These are phyloP conservation scores for Nemophila menziesii DNA, from an alignment of 257 asterid genomes.

Conservation along the genomic window DNA sequence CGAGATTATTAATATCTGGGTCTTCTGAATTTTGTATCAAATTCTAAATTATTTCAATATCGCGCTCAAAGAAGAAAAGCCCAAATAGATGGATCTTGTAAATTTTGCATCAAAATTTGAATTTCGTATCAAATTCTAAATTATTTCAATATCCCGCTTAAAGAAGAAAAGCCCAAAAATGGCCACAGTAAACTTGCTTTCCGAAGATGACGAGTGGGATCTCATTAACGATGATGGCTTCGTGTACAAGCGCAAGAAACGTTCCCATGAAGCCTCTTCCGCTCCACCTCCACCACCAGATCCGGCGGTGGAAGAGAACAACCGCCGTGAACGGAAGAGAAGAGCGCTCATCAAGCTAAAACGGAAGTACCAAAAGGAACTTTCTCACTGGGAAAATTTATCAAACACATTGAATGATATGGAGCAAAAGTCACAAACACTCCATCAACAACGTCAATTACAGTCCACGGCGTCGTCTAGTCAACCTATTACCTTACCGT, in stretches of 20 bases:
- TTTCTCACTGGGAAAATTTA: slow-evolving; percentile 58
- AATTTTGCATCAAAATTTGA: too few species aligned
- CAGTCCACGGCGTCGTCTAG: slow-evolving; percentile 11
- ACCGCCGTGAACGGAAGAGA: slow-evolving; percentile 40
- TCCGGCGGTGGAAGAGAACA: slow-evolving; percentile 36
- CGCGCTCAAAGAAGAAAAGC: too few species aligned
- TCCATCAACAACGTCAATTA: slow-evolving; percentile 5
- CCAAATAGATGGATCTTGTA: too few species aligned
- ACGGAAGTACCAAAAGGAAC: slow-evolving; percentile 34
- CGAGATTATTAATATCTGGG: too few species aligned
- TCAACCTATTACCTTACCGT: slow-evolving; percentile 3
- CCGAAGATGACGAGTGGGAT: slow-evolving; percentile 42
- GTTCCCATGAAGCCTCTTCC: slow-evolving; percentile 22
- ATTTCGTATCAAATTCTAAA: not conserved
- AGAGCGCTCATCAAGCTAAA: slow-evolving; percentile 41
- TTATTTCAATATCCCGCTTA: not conserved
- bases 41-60: slow-evolving; percentile 1
- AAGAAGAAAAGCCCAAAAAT: not conserved
- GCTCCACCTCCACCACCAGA: slow-evolving; percentile 30
- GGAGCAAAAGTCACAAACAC: slow-evolving; percentile 19
- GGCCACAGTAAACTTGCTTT: not conserved
- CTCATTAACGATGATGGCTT: slow-evolving; percentile 48
- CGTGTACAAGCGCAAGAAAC: slow-evolving; percentile 53
- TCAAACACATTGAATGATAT: slow-evolving; percentile 45
- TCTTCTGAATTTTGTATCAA: too few species aligned